These are phyloP conservation scores for Chlamydomonas asymmetrica DNA, from an alignment of 139 green algal species.

Conservation along the genomic window DNA sequence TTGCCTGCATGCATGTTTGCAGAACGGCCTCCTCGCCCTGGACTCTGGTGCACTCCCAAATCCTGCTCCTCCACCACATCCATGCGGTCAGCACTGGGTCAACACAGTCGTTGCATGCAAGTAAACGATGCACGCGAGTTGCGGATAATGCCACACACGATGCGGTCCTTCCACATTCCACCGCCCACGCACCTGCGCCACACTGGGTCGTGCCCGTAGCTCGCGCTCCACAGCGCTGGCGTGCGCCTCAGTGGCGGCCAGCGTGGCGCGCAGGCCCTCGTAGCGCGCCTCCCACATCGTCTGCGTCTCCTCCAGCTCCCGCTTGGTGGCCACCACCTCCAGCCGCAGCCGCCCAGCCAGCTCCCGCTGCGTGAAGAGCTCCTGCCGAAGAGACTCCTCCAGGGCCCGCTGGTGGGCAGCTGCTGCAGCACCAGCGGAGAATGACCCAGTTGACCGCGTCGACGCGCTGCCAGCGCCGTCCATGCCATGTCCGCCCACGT, in stretches of 20 bases:
- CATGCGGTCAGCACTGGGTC: too few species aligned
- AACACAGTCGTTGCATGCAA: too few species aligned
- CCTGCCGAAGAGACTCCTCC: conserved; percentile 65
- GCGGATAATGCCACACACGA: too few species aligned
- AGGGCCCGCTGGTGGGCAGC: conserved; percentile 2
- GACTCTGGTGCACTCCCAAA: too few species aligned
- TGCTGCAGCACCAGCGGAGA: not conserved
- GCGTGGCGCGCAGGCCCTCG: conserved; percentile 46
- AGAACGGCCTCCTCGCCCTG: too few species aligned
- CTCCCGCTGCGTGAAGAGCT: conserved; percentile 66
- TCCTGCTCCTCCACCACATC: too few species aligned
- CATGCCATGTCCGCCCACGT: not conserved
- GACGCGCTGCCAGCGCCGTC: not conserved
- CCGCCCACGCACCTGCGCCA: conserved; percentile 35
- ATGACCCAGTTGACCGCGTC: not conserved
- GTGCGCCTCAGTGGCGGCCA: conserved; percentile 65
- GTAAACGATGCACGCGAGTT: too few species aligned
- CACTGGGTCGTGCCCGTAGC: conserved; percentile 54
- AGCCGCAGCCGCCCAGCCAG: conserved; percentile 45
- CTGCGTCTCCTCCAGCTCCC: conserved; percentile 33
- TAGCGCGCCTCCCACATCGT: conserved; percentile 45
- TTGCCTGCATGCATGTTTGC: too few species aligned
- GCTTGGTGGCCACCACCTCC: conserved; percentile 59
- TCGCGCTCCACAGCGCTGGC: conserved; percentile 53
- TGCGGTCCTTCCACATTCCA: not conserved